Conservation (phyloP, 2,329 filamentous ascomycete species). For the Epichloe sp. region DNA sequence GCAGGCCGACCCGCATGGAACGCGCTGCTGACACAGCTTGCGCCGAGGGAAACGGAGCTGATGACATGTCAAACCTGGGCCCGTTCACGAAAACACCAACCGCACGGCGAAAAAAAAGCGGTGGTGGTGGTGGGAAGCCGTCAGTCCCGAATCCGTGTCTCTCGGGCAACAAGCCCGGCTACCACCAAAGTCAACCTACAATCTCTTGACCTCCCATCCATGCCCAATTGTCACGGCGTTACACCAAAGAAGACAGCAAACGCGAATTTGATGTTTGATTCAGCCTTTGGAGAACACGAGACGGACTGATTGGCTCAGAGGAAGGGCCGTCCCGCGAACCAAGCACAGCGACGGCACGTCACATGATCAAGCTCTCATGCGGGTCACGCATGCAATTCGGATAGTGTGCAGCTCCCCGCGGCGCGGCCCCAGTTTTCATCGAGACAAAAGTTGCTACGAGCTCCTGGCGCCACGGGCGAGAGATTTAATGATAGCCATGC, state of each 20-base stretch:
- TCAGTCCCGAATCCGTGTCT: too few species aligned
- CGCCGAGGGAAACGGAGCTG: too few species aligned
- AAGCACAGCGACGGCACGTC: constrained; percentile 18
- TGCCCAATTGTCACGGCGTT: neutral
- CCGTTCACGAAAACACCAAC: too few species aligned
- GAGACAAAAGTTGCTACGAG: neutral
- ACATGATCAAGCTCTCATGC: constrained; percentile 24
- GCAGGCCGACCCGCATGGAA: too few species aligned
- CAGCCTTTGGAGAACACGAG: neutral
- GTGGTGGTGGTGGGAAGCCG: too few species aligned
- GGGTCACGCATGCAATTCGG: constrained; percentile 19
- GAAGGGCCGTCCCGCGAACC: constrained; percentile 26
- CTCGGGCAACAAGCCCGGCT: neutral
- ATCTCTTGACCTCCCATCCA: neutral
- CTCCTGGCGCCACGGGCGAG: neutral
- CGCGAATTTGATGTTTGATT: neutral
- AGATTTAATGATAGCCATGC: neutral
- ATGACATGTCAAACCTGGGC: too few species aligned
- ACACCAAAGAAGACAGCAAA: neutral
- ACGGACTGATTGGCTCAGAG: constrained; percentile 12
- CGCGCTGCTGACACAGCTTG: too few species aligned
- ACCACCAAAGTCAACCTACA: neutral
- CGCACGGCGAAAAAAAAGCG: too few species aligned
- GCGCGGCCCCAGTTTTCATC: constrained; percentile 16
- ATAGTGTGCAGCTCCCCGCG: constrained; percentile 21